Evolutionary conservation across 768 basidiomycete species (phyloP), one percentile per base, ranked within the genome.

Genomic region (Infundibulicybe gibba): DNA sequence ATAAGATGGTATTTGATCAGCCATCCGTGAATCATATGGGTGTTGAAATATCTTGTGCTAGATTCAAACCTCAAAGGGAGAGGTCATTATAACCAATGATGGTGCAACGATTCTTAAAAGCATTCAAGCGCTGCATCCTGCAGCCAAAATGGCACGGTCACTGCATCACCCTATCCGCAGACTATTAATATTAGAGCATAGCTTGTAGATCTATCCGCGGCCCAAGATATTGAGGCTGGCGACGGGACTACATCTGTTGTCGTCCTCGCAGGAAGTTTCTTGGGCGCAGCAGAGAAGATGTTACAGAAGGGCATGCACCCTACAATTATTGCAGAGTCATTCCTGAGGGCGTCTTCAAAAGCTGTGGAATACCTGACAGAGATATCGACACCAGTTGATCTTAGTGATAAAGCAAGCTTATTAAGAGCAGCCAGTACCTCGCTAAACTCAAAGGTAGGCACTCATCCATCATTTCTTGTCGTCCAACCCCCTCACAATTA

Each of bases 161-260:
- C 15, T 45, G 15, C 43, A 41, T 44, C 39, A 17, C 14, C 49
- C 43, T 41, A 19, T 15, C 31, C 25, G 16, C 41, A 42, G 35
- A 40, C 25, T 19, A 25, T 20, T 52, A 48, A 59, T 49, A 32
- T 41, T 45, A 43, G 48, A 34, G 20, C 53, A 51, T 59, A 97
- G 95, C 80, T 99, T 37, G 97, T 99, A 47, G 95, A 99, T 70
- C 75, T 99, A 17, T 97, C 95, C 32, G 90, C 90, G 33, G 97
- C 97, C 13, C 97, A 99, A 75, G 97, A 99, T 64, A 80, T 98
- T 40, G 97, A 98, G 65, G 97, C 97, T 15, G 97, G 97, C 48
- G 97, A 99, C 64, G 97, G 97, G 5, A 99, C 97, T 8, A 99
- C 97, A 4, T 87, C 90, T 17, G 97, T 99, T 25, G 97, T 99